phyloP scores from a whole-genome alignment of 108 stramenopile genomes.

The Discostella pseudostelligera region DNA sequence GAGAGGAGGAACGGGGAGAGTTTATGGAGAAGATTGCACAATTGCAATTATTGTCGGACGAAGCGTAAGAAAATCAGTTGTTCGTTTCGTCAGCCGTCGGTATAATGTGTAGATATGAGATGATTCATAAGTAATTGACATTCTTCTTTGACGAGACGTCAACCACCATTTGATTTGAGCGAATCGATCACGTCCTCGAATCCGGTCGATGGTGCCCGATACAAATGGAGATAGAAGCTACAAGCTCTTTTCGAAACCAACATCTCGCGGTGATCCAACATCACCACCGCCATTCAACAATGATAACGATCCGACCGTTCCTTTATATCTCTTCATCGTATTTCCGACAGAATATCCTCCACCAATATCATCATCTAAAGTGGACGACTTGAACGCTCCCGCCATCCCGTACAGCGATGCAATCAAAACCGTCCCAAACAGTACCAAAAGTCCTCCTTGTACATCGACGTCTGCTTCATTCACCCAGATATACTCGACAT shows the following conservation, averaged over 20 bases:
- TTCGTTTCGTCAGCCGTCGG: no score
- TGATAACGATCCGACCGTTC: not conserved
- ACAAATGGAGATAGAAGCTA: no score
- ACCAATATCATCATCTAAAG: not conserved
- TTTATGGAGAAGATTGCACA: constrained; percentile 49
- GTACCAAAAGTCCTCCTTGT: constrained; percentile 17
- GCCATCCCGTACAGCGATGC: constrained; percentile 19
- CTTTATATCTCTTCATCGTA: not conserved
- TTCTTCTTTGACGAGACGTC: no score
- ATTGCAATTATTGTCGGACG: not conserved
- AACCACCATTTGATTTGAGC: no score
- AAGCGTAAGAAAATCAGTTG: not conserved
- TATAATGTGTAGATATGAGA: no score
- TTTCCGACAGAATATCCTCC: no score
- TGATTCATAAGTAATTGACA: no score
- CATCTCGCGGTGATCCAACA: not conserved
- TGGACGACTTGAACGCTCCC: constrained; percentile 6
- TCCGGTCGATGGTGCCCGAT: no score
- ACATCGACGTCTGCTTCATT: constrained; percentile 46
- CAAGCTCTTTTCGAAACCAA: not conserved
- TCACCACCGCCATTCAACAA: not conserved
- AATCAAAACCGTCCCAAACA: constrained; percentile 25
- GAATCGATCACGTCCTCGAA: no score
- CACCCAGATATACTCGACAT: constrained; percentile 40
- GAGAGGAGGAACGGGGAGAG: constrained; percentile 42